Conservation (phyloP, 768 basidiomycete genomes). For the Pulveroboletus sp. region DNA sequence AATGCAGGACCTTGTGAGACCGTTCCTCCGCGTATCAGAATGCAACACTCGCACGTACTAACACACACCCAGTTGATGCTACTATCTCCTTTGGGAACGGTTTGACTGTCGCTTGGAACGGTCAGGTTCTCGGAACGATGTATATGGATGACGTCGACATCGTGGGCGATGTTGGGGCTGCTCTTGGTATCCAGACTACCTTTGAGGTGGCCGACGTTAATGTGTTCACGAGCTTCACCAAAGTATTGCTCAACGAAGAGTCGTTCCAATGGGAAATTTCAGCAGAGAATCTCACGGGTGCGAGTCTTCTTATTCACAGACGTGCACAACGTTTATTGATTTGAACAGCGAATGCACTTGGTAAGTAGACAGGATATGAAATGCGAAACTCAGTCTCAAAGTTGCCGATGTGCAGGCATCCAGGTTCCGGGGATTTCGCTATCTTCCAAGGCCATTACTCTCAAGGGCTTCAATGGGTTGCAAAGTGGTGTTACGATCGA, state of each 20-base stretch:
- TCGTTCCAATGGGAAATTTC: conserved; percentile 71
- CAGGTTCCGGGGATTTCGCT: conserved; percentile 54
- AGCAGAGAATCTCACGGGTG: conserved; percentile 60
- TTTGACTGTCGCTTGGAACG: conserved; percentile 58
- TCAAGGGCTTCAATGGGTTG: conserved; percentile 71
- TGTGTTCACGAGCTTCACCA: conserved; percentile 63
- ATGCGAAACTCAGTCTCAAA: neutral
- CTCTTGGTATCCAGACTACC: conserved; percentile 48
- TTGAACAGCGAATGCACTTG: conserved; percentile 53
- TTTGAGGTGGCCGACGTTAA: conserved; percentile 59
- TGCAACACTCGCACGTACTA: conserved; percentile 3
- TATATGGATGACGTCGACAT: conserved; percentile 59
- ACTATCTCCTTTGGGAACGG: conserved; percentile 63
- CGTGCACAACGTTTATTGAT: conserved; percentile 4
- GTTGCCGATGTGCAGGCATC: conserved; percentile 41
- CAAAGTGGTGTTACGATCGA: conserved; percentile 60
- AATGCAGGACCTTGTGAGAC: conserved; percentile 71
- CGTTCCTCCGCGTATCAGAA: neutral
- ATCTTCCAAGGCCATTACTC: conserved; percentile 52
- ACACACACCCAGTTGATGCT: conserved; percentile 52
- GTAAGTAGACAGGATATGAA: conserved; percentile 27
- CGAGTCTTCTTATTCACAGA: conserved; percentile 6
- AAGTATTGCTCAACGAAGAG: conserved; percentile 59
- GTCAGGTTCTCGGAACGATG: conserved; percentile 55
- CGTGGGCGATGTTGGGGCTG: conserved; percentile 61